Evolutionary conservation across 805 yeast genomes (phyloP).

Genomic region (Komagataella pastoris): DNA sequence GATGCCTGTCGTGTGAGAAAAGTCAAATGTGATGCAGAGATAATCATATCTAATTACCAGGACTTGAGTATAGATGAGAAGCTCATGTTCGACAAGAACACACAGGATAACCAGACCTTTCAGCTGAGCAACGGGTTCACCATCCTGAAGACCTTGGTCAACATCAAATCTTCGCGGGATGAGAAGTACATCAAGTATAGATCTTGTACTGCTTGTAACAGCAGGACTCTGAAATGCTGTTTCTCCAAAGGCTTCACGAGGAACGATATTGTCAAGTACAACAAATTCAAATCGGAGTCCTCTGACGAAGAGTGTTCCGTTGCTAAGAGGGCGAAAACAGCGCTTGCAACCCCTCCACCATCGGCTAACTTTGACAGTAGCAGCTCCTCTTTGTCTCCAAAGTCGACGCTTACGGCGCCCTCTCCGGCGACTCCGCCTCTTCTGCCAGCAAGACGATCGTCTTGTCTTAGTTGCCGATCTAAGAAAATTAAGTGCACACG

Average conservation of each 20-base stretch:
- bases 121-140: background rate
- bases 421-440: background rate
- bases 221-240: constrained; percentile 30
- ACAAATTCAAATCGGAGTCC: constrained; percentile 6
- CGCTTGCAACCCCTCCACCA: background rate
- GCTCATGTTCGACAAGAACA: background rate
- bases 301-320: constrained; percentile 1
- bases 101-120: background rate
- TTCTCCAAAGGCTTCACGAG: constrained; percentile 58
- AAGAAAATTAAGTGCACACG: constrained; percentile 19
- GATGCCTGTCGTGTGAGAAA: constrained; percentile 58
- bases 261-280: constrained; percentile 34
- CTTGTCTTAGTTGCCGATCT: constrained; percentile 18
- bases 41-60: constrained; percentile 15
- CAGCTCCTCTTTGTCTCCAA: constrained; percentile 1
- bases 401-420: background rate
- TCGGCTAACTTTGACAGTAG: constrained; percentile 1
- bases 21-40: constrained; percentile 62
- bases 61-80: background rate
- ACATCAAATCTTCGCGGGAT: constrained; percentile 6
- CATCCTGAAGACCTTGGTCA: constrained; percentile 11
- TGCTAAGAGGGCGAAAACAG: background rate
- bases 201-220: constrained; percentile 42
- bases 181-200: constrained; percentile 29
- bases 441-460: constrained; percentile 12